Evolutionary conservation across 495 filamentous ascomycete species (phyloP).

Genomic region (Penicillium pancosmium): DNA sequence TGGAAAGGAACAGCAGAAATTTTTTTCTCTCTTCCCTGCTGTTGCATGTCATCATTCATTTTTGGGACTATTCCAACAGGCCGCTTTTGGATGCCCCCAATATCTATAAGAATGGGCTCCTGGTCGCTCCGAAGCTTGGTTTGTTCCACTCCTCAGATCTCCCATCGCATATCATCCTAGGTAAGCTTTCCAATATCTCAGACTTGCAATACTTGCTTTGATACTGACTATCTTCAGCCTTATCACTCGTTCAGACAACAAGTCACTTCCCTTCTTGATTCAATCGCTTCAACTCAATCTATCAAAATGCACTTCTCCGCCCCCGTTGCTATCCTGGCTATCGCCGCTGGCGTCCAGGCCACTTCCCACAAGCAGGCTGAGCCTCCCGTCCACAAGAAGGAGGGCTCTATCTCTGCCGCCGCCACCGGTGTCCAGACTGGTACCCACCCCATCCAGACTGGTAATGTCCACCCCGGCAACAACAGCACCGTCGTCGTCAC

Average conservation of each 20-base stretch:
- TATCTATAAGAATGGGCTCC: conserved; percentile 30
- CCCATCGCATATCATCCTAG: conserved; percentile 13
- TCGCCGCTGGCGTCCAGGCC: conserved; percentile 31
- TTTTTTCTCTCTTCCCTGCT: conserved; percentile 8
- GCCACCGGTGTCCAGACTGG: conserved; percentile 14
- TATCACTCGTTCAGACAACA: conserved; percentile 31
- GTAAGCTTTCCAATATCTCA: not conserved
- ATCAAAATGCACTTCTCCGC: conserved; percentile 33
- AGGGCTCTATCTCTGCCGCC: conserved; percentile 1
- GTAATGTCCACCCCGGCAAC: conserved; percentile 4
- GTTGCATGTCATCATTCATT: conserved; percentile 25
- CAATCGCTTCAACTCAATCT: conserved; percentile 25
- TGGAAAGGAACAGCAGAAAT: conserved; percentile 17
- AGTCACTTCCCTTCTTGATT: conserved; percentile 19
- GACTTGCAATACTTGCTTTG: not conserved
- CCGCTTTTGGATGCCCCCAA: conserved; percentile 26
- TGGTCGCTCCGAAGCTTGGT: not conserved
- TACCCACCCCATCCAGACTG: conserved; percentile 18
- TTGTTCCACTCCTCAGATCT: conserved; percentile 4
- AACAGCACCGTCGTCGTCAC: conserved; percentile 9
- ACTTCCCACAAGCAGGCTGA: conserved; percentile 16
- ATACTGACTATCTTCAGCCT: conserved; percentile 17
- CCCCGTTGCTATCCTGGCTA: conserved; percentile 26
- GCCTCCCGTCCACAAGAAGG: conserved; percentile 21
- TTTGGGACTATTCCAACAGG: conserved; percentile 3